A percentile compares a stretch with the other conserved stretches of the same genome.
Evolutionary conservation across 768 basidiomycete species (phyloP).

Genomic region (Boletus huronensis): DNA sequence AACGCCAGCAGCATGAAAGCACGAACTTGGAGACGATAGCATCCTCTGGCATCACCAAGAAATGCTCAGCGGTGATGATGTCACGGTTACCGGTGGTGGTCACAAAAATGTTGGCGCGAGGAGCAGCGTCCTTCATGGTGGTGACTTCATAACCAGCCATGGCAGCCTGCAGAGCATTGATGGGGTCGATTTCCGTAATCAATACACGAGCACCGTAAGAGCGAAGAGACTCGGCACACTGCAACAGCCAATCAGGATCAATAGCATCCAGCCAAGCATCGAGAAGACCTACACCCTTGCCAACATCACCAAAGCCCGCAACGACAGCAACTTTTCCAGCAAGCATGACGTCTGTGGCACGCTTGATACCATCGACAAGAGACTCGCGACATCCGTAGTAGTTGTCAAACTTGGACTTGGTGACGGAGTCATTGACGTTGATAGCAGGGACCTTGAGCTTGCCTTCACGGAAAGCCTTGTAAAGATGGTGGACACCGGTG

Average conservation of each 20-base stretch:
- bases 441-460: conserved; percentile 96
- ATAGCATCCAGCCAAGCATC: not conserved
- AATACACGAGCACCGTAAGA: conserved; percentile 98
- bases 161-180: conserved; percentile 99
- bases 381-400: conserved; percentile 99
- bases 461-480: conserved; percentile 96
- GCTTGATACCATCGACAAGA: conserved; percentile 99
- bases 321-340: conserved; percentile 99
- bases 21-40: conserved; percentile 96
- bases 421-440: conserved; percentile 99
- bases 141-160: conserved; percentile 99
- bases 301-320: conserved; percentile 98
- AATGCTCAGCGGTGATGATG: conserved; percentile 92
- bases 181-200: conserved; percentile 98
- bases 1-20: not conserved
- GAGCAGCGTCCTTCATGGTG: conserved; percentile 97
- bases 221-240: conserved; percentile 96
- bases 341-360: conserved; percentile 99
- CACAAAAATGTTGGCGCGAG: conserved; percentile 87
- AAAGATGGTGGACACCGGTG: conserved; percentile 98
- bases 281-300: conserved; percentile 81
- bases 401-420: conserved; percentile 99
- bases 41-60: conserved; percentile 93
- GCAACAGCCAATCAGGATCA: conserved; percentile 3
- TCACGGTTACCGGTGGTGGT: conserved; percentile 99